phyloP scores from a whole-genome alignment of 2,329 filamentous ascomycete genomes.

The Leptoxyphium fumago region DNA sequence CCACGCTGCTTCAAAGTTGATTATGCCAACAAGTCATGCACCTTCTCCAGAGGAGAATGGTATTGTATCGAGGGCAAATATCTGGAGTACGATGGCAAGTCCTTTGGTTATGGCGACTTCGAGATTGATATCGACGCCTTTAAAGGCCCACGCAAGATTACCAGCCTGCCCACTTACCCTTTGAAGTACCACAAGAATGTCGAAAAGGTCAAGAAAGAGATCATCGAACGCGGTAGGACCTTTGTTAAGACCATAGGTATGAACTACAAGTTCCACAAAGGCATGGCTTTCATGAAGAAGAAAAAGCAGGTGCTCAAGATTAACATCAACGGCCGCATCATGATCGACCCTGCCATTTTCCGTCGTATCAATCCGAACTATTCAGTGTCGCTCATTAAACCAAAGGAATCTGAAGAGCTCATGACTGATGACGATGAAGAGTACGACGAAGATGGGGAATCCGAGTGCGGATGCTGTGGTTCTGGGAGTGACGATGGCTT shows the following conservation, averaged over 20 bases:
- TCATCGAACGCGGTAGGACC: slow-evolving; percentile 70
- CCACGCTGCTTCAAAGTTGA: slow-evolving; percentile 74
- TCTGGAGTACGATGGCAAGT: slow-evolving; percentile 78
- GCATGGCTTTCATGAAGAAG: slow-evolving; percentile 73
- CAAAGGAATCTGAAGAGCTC: slow-evolving; percentile 45
- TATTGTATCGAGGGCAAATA: slow-evolving; percentile 67
- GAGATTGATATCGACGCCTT: slow-evolving; percentile 58
- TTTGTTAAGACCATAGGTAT: slow-evolving; percentile 71
- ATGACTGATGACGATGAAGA: slow-evolving; percentile 37
- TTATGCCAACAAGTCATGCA: slow-evolving; percentile 53
- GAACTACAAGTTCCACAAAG: slow-evolving; percentile 69
- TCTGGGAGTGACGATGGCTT: slow-evolving; percentile 25
- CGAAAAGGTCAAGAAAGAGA: slow-evolving; percentile 44
- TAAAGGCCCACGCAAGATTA: slow-evolving; percentile 70
- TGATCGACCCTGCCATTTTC: slow-evolving; percentile 75
- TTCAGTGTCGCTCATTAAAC: slow-evolving; percentile 56
- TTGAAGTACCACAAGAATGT: slow-evolving; percentile 67
- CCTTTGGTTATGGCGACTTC: slow-evolving; percentile 62
- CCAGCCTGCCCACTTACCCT: slow-evolving; percentile 61
- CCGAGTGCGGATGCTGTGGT: slow-evolving; percentile 26
- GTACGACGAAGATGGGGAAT: slow-evolving; percentile 24
- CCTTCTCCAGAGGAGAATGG: slow-evolving; percentile 57
- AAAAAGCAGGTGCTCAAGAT: slow-evolving; percentile 63
- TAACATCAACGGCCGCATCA: slow-evolving; percentile 73
- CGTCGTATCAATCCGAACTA: slow-evolving; percentile 80